Evolutionary conservation across 2,329 filamentous ascomycete species (phyloP).

Genomic region (Sporothrix sp.): DNA sequence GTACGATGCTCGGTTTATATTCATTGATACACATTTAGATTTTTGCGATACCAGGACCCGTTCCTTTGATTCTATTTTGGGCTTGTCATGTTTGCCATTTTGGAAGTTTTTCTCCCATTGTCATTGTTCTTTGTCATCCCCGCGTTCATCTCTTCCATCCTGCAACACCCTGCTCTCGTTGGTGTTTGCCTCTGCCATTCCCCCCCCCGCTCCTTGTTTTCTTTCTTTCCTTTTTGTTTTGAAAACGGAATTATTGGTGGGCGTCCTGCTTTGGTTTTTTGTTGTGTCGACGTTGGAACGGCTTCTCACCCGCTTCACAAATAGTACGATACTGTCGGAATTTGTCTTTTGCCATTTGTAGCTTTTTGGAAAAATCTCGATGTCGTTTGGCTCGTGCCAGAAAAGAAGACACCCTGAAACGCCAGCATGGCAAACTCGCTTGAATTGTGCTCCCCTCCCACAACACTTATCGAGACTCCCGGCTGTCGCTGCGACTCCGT

Average conservation of each 20-base stretch:
- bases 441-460: too few relatives aligned
- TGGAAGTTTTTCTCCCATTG: not conserved
- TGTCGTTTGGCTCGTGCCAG: too few relatives aligned
- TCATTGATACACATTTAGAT: slow-evolving; percentile 15
- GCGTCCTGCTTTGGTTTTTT: not conserved
- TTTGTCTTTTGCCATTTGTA: not conserved
- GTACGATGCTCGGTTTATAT: not conserved
- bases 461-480: not conserved
- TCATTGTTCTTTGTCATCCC: not conserved
- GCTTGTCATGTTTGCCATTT: not conserved
- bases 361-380: too few relatives aligned
- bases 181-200: not conserved
- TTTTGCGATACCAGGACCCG: slow-evolving; percentile 4
- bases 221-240: not conserved
- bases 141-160: not conserved
- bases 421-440: not conserved
- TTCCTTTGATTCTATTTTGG: not conserved
- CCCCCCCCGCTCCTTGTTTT: not conserved
- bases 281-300: not conserved
- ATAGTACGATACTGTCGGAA: too few relatives aligned
- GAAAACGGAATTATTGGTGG: not conserved
- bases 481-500: slow-evolving; percentile 1
- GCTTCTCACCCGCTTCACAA: not conserved
- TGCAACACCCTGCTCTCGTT: too few relatives aligned
- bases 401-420: not conserved